Evolutionary conservation across 2,329 filamentous ascomycete species (phyloP), one percentile per base, ranked within the genome.

Genomic region (Paecilomyces sp.): DNA sequence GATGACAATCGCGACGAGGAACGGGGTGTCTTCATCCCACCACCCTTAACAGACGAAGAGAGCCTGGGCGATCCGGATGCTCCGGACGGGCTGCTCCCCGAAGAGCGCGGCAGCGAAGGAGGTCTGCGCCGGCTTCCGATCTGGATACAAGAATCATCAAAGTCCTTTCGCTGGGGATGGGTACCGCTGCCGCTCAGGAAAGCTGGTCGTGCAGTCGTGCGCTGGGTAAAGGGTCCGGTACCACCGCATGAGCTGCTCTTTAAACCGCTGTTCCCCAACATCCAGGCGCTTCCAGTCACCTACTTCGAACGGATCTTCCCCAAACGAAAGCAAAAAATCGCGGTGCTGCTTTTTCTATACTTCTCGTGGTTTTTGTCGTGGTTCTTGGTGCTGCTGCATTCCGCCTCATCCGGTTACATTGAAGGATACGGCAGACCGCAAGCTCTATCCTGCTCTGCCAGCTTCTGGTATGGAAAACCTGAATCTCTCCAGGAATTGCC

Each of bases 91-190:
- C 57, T 57, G 36, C 56, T 41, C 18, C 41, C 56, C n/a, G 28
- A 15, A 24, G 56, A 47, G 11, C 34, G 13, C 12, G 34, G 34
- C 24, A 22, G 34, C 57, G 34, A 33, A 18, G 53, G 54, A 22
- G 57, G 54, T 15, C 56, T 54, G 31, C 59, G 56, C 55, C 59
- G 59, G n/a, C 65, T 80, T 24, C 79, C 79, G 36, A 70, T 80
- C 58, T 81, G 79, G 79, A 64, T 81, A 60, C 73, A 72, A 58
- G 78, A 80, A 62, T 78, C 77, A 8, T 79, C 77, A 57, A 76
- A 75, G 57, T 75, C 76, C 2, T 79, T 79, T 62, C 76, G 71
- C 63, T 80, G 75, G 75, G 70, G 70, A 65, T 81, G 79, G 79
- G 73, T 81, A 4, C 79, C 79, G 3, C 63, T 79, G 15, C 75